Evolutionary conservation across 352 stramenopile genomes (phyloP).

Genomic region (Pythium aquatile): DNA sequence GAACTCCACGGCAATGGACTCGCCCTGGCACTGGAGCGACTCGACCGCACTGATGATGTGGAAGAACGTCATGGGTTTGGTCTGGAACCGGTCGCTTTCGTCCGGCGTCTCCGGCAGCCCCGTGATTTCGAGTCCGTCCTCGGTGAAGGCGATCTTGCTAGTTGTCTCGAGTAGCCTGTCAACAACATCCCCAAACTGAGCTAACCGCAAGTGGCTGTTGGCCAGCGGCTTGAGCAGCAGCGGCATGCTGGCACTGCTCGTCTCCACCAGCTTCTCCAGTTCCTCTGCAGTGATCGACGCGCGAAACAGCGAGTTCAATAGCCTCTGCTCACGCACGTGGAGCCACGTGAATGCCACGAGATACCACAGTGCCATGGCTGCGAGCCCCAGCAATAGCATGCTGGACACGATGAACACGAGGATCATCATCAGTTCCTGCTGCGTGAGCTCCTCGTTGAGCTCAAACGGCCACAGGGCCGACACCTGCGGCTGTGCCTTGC

Average conservation of each 20-base stretch:
- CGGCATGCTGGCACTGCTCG: slow-evolving; percentile 36
- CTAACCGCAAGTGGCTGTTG: slow-evolving; percentile 41
- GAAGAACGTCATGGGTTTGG: slow-evolving; percentile 57
- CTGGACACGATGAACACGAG: slow-evolving; percentile 50
- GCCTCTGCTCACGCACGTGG: slow-evolving; percentile 39
- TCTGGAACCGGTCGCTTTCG: slow-evolving; percentile 19
- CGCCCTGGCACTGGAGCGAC: slow-evolving; percentile 49
- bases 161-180: slow-evolving; percentile 37
- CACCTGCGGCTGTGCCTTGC: slow-evolving; percentile 28
- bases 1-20: slow-evolving; percentile 55
- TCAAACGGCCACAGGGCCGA: slow-evolving; percentile 49
- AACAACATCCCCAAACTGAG: slow-evolving; percentile 40
- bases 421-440: slow-evolving; percentile 58
- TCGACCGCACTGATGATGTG: slow-evolving; percentile 56
- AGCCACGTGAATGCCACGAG: slow-evolving; percentile 45
- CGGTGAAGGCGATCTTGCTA: slow-evolving; percentile 38
- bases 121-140: slow-evolving; percentile 38
- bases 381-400: slow-evolving; percentile 39
- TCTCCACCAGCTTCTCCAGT: slow-evolving; percentile 34
- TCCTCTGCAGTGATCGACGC: slow-evolving; percentile 21
- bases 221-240: slow-evolving; percentile 51
- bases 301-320: slow-evolving; percentile 41
- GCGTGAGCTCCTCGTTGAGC: slow-evolving; percentile 44
- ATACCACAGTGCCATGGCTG: slow-evolving; percentile 34
- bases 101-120: slow-evolving; percentile 29